phyloP scores from a whole-genome alignment of 2,329 filamentous ascomycete species.

The Neurospora sp. region DNA sequence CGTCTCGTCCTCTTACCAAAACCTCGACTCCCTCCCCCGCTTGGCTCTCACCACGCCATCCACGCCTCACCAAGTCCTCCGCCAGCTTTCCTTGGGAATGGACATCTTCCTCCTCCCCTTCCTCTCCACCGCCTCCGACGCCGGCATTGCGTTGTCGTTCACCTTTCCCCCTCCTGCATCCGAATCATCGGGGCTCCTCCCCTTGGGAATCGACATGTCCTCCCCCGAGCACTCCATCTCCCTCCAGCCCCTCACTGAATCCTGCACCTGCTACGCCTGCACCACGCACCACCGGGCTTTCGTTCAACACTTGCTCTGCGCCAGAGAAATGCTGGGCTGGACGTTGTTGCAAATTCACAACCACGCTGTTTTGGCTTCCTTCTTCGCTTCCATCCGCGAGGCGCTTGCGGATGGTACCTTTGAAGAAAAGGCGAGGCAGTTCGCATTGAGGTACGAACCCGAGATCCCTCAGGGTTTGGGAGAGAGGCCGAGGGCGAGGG shows the following conservation, averaged over 20 bases:
- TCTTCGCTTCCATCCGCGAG: slow-evolving; percentile 62
- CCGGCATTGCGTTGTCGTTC: slow-evolving; percentile 77
- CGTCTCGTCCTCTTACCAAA: slow-evolving; percentile 44
- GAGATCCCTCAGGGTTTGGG: slow-evolving; percentile 67
- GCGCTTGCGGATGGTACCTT: slow-evolving; percentile 54
- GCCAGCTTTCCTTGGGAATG: slow-evolving; percentile 65
- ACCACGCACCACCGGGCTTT: slow-evolving; percentile 76
- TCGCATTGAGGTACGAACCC: slow-evolving; percentile 51
- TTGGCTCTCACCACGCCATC: slow-evolving; percentile 61
- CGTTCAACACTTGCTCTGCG: slow-evolving; percentile 74
- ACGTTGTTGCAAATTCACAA: slow-evolving; percentile 89
- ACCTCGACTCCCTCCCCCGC: slow-evolving; percentile 56
- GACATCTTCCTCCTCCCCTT: slow-evolving; percentile 76
- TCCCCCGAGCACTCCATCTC: slow-evolving; percentile 49
- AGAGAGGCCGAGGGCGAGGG: slow-evolving; percentile 66
- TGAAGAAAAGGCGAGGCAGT: slow-evolving; percentile 35
- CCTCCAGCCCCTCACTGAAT: slow-evolving; percentile 48
- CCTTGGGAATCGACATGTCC: slow-evolving; percentile 77
- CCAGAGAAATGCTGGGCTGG: slow-evolving; percentile 97
- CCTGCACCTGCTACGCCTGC: slow-evolving; percentile 78
- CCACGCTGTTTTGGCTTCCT: slow-evolving; percentile 58
- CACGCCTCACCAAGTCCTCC: slow-evolving; percentile 68
- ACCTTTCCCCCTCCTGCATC: slow-evolving; percentile 47
- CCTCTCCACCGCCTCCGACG: slow-evolving; percentile 64
- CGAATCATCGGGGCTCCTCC: slow-evolving; percentile 18